Conservation (phyloP, 805 yeast species). For the Millerozyma miso region DNA sequence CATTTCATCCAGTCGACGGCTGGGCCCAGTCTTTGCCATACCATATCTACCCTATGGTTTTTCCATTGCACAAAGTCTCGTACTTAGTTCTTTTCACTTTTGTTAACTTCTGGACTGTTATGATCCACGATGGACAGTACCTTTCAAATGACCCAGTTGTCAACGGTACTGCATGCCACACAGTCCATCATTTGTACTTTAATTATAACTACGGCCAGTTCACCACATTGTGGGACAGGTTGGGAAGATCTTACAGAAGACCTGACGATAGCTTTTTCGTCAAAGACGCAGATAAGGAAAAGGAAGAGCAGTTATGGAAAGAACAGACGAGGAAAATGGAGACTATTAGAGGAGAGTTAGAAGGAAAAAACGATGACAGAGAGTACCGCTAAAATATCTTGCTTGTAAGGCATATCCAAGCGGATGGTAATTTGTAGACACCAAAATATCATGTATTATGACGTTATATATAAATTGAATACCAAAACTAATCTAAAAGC, state of each 20-base stretch:
- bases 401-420: too few species aligned
- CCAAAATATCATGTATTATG: background rate
- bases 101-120: conserved; percentile 96
- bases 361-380: conserved; percentile 73
- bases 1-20: conserved; percentile 98
- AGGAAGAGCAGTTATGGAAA: conserved; percentile 60
- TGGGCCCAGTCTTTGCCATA: conserved; percentile 90
- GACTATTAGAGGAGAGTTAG: conserved; percentile 70
- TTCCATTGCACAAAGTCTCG: conserved; percentile 87
- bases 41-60: conserved; percentile 84
- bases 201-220: conserved; percentile 98
- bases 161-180: conserved; percentile 98
- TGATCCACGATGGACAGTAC: conserved; percentile 98
- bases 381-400: conserved; percentile 43
- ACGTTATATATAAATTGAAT: background rate
- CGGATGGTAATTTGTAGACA: too few species aligned
- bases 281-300: conserved; percentile 49
- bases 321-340: conserved; percentile 75
- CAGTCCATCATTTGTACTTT: conserved; percentile 94
- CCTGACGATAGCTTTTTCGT: conserved; percentile 82
- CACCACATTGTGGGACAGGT: conserved; percentile 96
- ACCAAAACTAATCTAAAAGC: too few species aligned
- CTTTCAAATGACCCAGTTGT: conserved; percentile 88
- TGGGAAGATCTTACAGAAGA: conserved; percentile 88
- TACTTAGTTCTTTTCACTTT: conserved; percentile 80